Evolutionary conservation across 495 filamentous ascomycete genomes (phyloP), one percentile per base, ranked within the genome.

Genomic region (Neurospora sp.): DNA sequence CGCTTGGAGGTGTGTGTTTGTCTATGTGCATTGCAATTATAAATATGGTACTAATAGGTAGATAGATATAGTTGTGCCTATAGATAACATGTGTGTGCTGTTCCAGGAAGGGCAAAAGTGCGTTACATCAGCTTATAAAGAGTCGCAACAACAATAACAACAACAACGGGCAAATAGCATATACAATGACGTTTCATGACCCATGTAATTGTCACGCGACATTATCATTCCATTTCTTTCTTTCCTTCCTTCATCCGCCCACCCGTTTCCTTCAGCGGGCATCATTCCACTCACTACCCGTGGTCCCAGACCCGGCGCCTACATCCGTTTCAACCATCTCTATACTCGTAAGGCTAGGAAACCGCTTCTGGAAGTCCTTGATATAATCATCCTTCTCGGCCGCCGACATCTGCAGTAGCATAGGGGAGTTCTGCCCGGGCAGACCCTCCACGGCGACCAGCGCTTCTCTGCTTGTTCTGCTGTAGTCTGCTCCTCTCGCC

Each of bases 271-370:
- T 12, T 61, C 14, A 31, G 12, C 22, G 53, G 53, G 53, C 37
- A 40, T 39, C 68, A 70, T 45, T 65, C 69, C 39, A 35, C n/a
- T 47, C 69, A 44, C 42, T 16, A 18, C 18, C 72, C 16, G 18
- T 44, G n/a, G 39, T 71, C 20, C 22, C 31, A 69, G 74, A 73
- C 70, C 78, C 75, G 3, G 74, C 76, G 0, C 38, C 75, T 35
- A 84, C 69, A 70, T 86, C 92, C 70, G 81, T 75, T 76, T 87
- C 93, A 39, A 93, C 91, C 90, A 96, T 92, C 84, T 97, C 94
- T 68, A 97, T 84, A 1, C 91, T 89, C 31, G 87, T 89, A 35
- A 97, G 83, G 76, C 89, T 93, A 1, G 94, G 94, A 79, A 92
- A 97, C 61, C 92, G 84, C 80, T 91, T 91, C 75, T 89, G 90